phyloP scores from a whole-genome alignment of 176 grass and related monocot genomes.

The Dactylis glomerata region DNA sequence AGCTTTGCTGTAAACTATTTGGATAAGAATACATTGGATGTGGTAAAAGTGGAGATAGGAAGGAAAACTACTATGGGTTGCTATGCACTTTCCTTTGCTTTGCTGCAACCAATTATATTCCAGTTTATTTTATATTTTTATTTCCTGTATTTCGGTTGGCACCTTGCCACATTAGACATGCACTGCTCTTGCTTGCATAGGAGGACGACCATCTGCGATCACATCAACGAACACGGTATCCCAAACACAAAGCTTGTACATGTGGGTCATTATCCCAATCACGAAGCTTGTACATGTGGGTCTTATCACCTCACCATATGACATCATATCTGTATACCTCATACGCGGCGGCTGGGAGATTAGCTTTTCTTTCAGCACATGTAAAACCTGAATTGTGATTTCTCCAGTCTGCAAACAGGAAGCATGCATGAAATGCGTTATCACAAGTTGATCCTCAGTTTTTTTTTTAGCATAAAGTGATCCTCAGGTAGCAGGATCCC shows the following conservation, averaged over 20 bases:
- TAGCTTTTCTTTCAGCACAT: background rate
- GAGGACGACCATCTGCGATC: slow-evolving; percentile 1
- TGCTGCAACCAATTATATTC: slow-evolving; percentile 8
- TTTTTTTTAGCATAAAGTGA: background rate
- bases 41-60: background rate
- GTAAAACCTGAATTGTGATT: background rate
- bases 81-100: background rate
- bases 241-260: slow-evolving; percentile 17
- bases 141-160: background rate
- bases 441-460: background rate
- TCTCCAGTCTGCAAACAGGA: background rate
- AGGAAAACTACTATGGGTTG: background rate
- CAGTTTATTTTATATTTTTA: background rate
- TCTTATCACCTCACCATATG: background rate
- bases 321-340: background rate
- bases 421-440: background rate
- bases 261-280: background rate
- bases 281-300: background rate
- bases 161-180: slow-evolving; percentile 15
- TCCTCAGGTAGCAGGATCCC: background rate
- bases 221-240: slow-evolving; percentile 9
- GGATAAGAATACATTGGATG: background rate
- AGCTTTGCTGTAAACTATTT: background rate
- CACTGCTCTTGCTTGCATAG: slow-evolving; percentile 30
- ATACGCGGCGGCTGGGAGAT: background rate